Conservation (phyloP, 225 moss, liverwort and hornwort species). For the Bryum argenteum region DNA sequence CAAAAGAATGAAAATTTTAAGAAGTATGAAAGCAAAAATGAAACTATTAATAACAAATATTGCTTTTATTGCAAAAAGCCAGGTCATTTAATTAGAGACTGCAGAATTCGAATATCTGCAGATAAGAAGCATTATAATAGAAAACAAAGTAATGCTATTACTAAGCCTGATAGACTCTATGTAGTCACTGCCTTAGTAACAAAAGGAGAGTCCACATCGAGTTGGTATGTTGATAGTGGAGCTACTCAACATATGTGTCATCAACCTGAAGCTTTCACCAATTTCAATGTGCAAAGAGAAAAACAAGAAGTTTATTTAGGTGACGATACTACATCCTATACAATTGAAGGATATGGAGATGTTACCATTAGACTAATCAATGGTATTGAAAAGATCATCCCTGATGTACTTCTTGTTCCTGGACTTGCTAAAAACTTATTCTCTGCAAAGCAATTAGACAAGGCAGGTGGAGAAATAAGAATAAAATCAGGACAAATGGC, state of each 20-base stretch:
- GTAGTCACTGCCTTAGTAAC: neutral
- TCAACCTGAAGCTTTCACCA: neutral
- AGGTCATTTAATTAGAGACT: neutral
- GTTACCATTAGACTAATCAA: neutral
- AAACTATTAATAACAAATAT: neutral
- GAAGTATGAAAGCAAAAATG: neutral
- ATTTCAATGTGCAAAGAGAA: neutral
- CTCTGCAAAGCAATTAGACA: neutral
- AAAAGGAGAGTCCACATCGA: neutral
- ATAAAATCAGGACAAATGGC: neutral
- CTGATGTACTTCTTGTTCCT: neutral
- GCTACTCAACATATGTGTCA: conserved; percentile 10
- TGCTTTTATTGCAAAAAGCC: conserved; percentile 5
- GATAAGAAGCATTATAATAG: neutral
- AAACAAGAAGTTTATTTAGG: neutral
- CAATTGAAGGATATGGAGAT: conserved; percentile 3
- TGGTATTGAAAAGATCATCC: neutral
- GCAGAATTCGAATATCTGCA: neutral
- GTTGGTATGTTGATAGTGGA: conserved; percentile 7
- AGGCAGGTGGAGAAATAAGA: neutral
- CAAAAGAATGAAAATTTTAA: neutral
- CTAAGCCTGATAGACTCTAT: conserved; percentile 2
- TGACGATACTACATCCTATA: neutral
- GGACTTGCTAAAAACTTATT: conserved; percentile 1
- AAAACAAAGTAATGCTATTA: neutral